Conservation (phyloP, 805 yeast species). For the Kuraishia floccosa region DNA sequence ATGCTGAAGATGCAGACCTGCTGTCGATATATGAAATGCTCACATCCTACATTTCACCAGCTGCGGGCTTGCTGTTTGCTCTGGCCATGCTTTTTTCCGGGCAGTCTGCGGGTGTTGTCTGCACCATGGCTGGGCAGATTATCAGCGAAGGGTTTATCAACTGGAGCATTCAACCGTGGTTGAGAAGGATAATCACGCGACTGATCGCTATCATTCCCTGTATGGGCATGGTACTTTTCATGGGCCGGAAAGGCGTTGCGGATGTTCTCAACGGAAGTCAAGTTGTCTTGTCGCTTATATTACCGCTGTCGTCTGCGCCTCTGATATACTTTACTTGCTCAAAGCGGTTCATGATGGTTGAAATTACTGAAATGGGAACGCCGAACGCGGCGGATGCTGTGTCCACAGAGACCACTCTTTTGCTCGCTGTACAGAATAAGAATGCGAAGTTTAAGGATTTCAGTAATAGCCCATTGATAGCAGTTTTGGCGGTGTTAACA, state of each 20-base stretch:
- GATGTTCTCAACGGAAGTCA: conserved; percentile 77
- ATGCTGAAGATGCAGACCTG: conserved; percentile 71
- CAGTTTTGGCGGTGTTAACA: conserved; percentile 36
- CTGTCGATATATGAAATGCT: conserved; percentile 65
- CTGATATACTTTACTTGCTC: conserved; percentile 71
- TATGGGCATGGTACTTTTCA: conserved; percentile 52
- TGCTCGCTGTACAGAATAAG: too few species aligned
- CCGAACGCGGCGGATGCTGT: conserved; percentile 2
- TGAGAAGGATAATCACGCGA: conserved; percentile 69
- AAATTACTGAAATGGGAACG: conserved; percentile 13
- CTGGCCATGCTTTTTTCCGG: conserved; percentile 78
- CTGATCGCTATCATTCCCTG: conserved; percentile 76
- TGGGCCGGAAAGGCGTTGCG: conserved; percentile 66
- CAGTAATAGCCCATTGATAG: conserved; percentile 52
- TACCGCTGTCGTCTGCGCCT: conserved; percentile 83
- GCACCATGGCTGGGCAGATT: conserved; percentile 89
- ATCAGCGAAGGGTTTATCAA: conserved; percentile 84
- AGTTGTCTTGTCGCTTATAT: conserved; percentile 67
- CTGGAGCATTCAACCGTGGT: conserved; percentile 76
- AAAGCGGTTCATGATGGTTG: conserved; percentile 56
- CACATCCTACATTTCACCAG: conserved; percentile 48
- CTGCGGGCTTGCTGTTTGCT: conserved; percentile 79
- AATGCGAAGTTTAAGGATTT: conserved; percentile 37
- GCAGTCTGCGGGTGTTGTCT: conserved; percentile 84
- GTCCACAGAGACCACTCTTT: too few species aligned